These are phyloP conservation scores for Parsonsia alboflavescens DNA, from an alignment of 257 asterid genomes.

Conservation along the genomic window DNA sequence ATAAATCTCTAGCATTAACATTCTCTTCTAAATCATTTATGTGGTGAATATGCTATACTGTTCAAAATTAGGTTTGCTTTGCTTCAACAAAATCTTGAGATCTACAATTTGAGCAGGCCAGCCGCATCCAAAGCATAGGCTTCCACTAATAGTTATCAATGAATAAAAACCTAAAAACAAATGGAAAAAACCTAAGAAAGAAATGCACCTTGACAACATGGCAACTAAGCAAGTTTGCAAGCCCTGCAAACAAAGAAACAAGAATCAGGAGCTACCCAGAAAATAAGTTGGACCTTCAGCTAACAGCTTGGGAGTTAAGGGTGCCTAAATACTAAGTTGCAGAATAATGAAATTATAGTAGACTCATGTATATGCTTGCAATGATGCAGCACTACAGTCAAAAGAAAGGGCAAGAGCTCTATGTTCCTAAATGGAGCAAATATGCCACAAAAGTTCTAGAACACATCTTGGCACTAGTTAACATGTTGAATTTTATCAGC, in stretches of 20 bases:
- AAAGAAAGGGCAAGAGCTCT: conserved; percentile 3
- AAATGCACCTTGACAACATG: conserved; percentile 54
- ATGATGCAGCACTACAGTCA: not conserved
- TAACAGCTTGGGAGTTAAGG: not conserved
- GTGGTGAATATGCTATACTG: not conserved
- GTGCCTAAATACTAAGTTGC: not conserved
- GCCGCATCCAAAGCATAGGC: not conserved
- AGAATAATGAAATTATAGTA: not conserved
- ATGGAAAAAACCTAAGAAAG: not conserved
- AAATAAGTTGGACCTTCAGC: not conserved
- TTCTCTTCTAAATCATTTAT: not conserved
- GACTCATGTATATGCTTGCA: not conserved
- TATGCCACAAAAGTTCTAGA: not conserved
- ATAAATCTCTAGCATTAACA: too few species aligned
- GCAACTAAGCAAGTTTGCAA: conserved; percentile 83
- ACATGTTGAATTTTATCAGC: not conserved
- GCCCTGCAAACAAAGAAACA: conserved; percentile 44
- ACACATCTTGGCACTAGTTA: not conserved
- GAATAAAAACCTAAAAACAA: not conserved
- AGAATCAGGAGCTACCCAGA: conserved; percentile 1
- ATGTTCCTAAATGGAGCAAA: not conserved
- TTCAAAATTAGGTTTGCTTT: not conserved
- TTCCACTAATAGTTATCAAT: not conserved
- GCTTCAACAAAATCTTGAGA: not conserved
- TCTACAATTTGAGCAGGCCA: not conserved